Percentiles rank a stretch among this genome's conserved stretches.
phyloP scores from a whole-genome alignment of 148 eudicot species.

The Heliamphora exappendiculata region DNA sequence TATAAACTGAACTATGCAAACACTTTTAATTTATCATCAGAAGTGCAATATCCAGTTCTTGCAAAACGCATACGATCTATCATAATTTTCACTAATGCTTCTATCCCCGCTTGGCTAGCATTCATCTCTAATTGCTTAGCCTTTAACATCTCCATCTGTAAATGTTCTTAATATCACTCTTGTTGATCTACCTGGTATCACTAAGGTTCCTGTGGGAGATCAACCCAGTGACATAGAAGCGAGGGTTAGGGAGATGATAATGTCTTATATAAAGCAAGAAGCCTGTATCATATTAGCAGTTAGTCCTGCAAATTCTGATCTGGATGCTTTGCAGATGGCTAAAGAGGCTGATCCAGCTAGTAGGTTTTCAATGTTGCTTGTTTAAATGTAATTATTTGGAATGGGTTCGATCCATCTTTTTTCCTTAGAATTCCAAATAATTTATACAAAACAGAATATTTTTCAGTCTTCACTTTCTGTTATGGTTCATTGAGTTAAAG shows the following conservation, averaged over 20 bases:
- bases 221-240: slow-evolving; percentile 68
- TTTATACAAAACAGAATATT: neutral
- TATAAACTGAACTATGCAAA: too few relatives aligned
- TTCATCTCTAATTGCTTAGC: too few relatives aligned
- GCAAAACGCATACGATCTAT: too few relatives aligned
- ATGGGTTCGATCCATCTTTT: neutral
- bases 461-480: neutral
- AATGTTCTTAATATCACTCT: slow-evolving; percentile 59
- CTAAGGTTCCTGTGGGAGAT: slow-evolving; percentile 73
- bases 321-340: slow-evolving; percentile 56
- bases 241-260: slow-evolving; percentile 57
- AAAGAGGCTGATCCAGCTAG: slow-evolving; percentile 48
- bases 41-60: too few relatives aligned
- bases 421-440: neutral
- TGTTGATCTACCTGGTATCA: slow-evolving; percentile 77
- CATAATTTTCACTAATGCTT: too few relatives aligned
- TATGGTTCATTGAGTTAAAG: neutral
- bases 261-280: slow-evolving; percentile 40
- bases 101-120: too few relatives aligned
- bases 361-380: slow-evolving; percentile 12
- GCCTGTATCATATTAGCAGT: slow-evolving; percentile 47
- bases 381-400: neutral
- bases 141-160: too few relatives aligned
- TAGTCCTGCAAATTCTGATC: slow-evolving; percentile 53
- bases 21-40: too few relatives aligned